Evolutionary conservation across 495 filamentous ascomycete genomes (phyloP).

Genomic region (Tuber calosporum): DNA sequence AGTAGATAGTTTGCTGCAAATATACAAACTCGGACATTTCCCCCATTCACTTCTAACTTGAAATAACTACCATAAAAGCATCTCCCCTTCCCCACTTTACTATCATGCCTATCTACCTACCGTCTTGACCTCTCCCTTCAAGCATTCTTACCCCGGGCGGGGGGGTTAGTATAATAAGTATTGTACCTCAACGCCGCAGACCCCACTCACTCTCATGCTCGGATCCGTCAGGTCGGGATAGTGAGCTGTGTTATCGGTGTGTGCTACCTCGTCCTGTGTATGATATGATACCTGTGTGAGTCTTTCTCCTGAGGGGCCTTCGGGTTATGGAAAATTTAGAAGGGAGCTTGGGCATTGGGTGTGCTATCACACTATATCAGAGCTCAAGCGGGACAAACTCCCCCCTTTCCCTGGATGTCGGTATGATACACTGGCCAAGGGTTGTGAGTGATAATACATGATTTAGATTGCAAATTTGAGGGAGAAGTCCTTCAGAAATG

Average conservation of each 20-base stretch:
- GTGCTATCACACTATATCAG: neutral
- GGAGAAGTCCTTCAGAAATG: neutral
- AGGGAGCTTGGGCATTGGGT: neutral
- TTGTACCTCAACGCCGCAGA: constrained; percentile 17
- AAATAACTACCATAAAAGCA: neutral
- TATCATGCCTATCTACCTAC: neutral
- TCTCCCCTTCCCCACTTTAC: neutral
- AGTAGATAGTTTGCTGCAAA: neutral
- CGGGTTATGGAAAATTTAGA: neutral
- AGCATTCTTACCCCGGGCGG: constrained; percentile 18
- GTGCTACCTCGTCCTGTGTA: constrained; percentile 35
- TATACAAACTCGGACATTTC: neutral
- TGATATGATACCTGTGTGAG: constrained; percentile 18
- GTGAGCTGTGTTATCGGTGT: constrained; percentile 19
- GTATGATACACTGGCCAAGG: neutral
- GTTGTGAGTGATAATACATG: neutral
- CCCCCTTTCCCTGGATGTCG: neutral
- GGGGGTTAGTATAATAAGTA: neutral
- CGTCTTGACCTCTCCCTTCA: constrained; percentile 7
- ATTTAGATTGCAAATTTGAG: neutral
- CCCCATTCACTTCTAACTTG: neutral
- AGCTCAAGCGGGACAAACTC: neutral
- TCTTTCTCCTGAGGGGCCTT: constrained; percentile 16
- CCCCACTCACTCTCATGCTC: constrained; percentile 13
- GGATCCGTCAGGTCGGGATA: constrained; percentile 22